Base-by-base conservation (phyloP, 495 filamentous ascomycete genomes). In the Aspergillus haitiensis region DNA sequence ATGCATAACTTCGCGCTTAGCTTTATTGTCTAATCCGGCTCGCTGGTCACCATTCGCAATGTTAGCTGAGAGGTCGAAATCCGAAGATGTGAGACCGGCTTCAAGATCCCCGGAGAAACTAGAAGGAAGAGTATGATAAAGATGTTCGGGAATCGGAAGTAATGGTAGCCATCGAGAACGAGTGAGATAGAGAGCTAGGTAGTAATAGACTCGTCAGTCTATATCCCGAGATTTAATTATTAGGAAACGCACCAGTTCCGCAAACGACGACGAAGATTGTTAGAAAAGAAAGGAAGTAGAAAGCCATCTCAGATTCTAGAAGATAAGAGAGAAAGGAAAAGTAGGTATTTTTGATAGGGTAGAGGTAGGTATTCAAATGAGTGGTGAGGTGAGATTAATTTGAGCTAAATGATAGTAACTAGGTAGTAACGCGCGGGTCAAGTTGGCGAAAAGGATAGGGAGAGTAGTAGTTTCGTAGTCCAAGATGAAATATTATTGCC, bases 31-130 rank as follows among this genome's bases (percentile, higher is more conserved):
- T 51, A 98, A 78, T 0, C 95, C 94, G 1, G 82, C 82, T 56
- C 94, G 82, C 5, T 75, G 74, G 71, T 98, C 95, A 18, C 87
- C 88, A 32, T 79, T 82, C 32, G 84, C 84, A 16, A 98, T 73
- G 75, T 98, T 98, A 27, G 81, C 82, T 31, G 77, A 67, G 42
- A 98, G 82, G 67, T 96, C 88, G 70, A 98, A 98, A 47, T 85
- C 86, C 47, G 78, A 81, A 45, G 88, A 93, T 52, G 86, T 88
- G 33, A 98, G 80, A 15, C 94, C 94, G 18, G 89, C 84, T 70
- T 96, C 92, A 42, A 92, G 82, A 74, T 98, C 94, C 50, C 77
- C 84, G 37, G 73, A 78, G 73, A 98, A 97, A 61, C 82, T 84
- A 3, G 81, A 75, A 0, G 91, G 89, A 11, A 97, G 82, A 33